A percentile compares a stretch with the other conserved stretches of the same genome.
These are phyloP conservation scores for Pharus latifolius DNA, from an alignment of 176 grass and related monocot genomes.

Conservation along the genomic window DNA sequence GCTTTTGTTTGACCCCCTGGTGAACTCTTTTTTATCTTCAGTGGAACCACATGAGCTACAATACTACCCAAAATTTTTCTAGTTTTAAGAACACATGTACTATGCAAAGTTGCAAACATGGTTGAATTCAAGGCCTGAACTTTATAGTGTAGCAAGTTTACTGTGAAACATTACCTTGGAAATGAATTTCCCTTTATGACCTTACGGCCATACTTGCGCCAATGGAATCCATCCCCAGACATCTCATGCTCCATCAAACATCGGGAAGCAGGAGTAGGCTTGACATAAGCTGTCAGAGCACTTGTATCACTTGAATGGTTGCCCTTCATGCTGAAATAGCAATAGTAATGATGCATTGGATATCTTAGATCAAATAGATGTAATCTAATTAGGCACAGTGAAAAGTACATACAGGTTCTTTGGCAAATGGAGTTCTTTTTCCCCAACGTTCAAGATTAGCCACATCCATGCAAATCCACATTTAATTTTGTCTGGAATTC, in stretches of 20 bases:
- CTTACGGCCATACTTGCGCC: constrained; percentile 61
- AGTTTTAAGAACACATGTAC: no score
- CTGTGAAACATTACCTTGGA: constrained; percentile 29
- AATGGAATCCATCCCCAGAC: constrained; percentile 39
- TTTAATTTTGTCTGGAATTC: no score
- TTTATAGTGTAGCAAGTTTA: background rate
- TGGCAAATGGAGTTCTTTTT: no score
- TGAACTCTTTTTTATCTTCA: no score
- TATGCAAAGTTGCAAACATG: no score
- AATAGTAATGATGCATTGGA: background rate
- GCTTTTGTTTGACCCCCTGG: no score
- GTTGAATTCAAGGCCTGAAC: no score
- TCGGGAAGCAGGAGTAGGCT: constrained; percentile 2
- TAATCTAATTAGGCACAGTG: background rate
- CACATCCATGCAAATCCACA: no score
- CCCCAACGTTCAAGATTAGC: no score
- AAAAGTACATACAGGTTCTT: no score
- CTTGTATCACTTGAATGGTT: constrained; percentile 14
- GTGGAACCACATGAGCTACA: no score
- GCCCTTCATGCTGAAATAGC: constrained; percentile 25
- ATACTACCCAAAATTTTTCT: no score
- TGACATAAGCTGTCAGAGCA: background rate
- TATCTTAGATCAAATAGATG: background rate
- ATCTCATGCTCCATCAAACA: constrained; percentile 1
- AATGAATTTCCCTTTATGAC: constrained; percentile 47